Evolutionary conservation across 177 flowering plant species (phyloP).

Genomic region (Vitis hybrid): DNA sequence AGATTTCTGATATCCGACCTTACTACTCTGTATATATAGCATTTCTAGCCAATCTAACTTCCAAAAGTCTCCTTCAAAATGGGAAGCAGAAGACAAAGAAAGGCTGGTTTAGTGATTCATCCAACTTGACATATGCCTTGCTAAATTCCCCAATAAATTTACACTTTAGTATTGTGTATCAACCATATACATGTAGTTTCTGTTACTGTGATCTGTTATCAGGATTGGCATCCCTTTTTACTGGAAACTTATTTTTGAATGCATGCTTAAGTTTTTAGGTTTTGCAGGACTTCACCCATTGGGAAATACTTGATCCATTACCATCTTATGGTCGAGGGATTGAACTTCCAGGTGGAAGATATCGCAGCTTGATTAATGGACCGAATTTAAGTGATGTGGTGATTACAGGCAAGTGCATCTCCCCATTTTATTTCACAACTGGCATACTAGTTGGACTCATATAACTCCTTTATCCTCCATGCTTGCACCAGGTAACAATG

Average conservation of each 20-base stretch:
- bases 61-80: too few relatives aligned
- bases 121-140: too few relatives aligned
- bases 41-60: too few relatives aligned
- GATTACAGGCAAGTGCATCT: slow-evolving; percentile 14
- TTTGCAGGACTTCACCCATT: slow-evolving; percentile 32
- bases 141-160: too few relatives aligned
- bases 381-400: slow-evolving; percentile 25
- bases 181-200: too few relatives aligned
- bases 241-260: neutral
- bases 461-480: neutral
- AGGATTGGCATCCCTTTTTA: neutral
- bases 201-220: too few relatives aligned
- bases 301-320: slow-evolving; percentile 37
- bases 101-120: too few relatives aligned
- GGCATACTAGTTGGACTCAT: neutral
- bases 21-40: too few relatives aligned
- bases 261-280: neutral
- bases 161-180: too few relatives aligned
- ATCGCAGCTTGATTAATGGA: slow-evolving; percentile 42
- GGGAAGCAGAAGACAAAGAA: too few relatives aligned
- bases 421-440: neutral
- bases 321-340: slow-evolving; percentile 54
- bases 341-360: slow-evolving; percentile 39
- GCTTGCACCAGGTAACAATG: slow-evolving; percentile 59
- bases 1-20: too few relatives aligned